A percentile compares a stretch with the other conserved stretches of the same genome.
phyloP scores from a whole-genome alignment of 306 rosid species.

The Cicer chorassanicum region DNA sequence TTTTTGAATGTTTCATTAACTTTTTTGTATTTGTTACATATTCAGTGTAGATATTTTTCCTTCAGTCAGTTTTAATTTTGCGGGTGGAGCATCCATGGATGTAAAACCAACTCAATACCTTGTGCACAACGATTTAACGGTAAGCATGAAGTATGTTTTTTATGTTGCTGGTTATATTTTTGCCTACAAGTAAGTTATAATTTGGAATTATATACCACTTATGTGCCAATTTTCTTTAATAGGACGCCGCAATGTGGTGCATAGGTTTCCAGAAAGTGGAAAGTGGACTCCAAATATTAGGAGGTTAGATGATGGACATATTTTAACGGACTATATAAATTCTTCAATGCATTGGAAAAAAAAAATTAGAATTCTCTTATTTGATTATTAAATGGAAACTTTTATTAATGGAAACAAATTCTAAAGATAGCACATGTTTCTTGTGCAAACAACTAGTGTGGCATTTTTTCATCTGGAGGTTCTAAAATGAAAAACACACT shows the following conservation, averaged over 20 bases:
- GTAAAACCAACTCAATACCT: constrained; percentile 92
- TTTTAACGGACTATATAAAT: background rate
- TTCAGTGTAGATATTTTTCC: constrained; percentile 78
- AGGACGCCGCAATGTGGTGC: constrained; percentile 88
- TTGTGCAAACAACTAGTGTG: no score
- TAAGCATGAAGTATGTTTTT: constrained; percentile 48
- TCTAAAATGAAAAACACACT: no score
- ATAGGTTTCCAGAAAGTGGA: constrained; percentile 75
- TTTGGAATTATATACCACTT: constrained; percentile 38
- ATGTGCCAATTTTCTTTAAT: constrained; percentile 41
- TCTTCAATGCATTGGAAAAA: constrained; percentile 11
- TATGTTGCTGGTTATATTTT: constrained; percentile 16
- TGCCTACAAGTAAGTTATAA: constrained; percentile 26
- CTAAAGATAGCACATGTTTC: no score
- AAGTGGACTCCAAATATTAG: constrained; percentile 75
- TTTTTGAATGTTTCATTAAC: constrained; percentile 43
- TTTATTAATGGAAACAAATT: no score
- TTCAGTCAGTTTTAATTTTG: constrained; percentile 81
- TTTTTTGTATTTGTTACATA: constrained; percentile 41
- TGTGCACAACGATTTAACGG: constrained; percentile 59
- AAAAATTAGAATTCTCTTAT: no score
- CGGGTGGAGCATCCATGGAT: constrained; percentile 83
- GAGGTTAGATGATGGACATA: constrained; percentile 61
- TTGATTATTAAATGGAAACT: no score
- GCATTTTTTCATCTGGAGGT: no score